A percentile compares a stretch with the other conserved stretches of the same genome.
Evolutionary conservation across 192 early-diverging fungal species (phyloP).

Genomic region (Thoreauomyces humboldtii): DNA sequence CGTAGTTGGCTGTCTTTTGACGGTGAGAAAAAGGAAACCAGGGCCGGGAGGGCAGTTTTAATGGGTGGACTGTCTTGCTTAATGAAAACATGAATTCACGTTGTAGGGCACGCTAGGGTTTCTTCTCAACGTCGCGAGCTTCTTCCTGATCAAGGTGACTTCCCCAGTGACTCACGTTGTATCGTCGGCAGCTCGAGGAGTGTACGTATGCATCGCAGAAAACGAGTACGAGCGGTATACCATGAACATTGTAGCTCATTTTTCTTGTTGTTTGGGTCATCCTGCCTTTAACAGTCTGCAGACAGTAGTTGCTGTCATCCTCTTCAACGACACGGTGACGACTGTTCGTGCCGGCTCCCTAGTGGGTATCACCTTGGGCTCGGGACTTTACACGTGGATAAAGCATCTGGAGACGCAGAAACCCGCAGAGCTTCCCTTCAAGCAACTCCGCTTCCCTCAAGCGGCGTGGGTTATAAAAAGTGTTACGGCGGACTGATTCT

Average conservation of each 20-base stretch:
- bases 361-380: background rate
- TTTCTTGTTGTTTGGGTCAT: background rate
- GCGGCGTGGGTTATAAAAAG: no score
- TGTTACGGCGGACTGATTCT: no score
- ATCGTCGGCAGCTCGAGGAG: constrained; percentile 56
- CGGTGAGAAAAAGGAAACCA: background rate
- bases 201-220: constrained; percentile 40
- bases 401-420: background rate
- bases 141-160: constrained; percentile 63
- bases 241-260: background rate
- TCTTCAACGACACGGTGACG: constrained; percentile 2
- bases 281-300: background rate
- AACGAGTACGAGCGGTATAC: background rate
- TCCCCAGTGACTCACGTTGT: constrained; percentile 61
- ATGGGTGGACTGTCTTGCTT: no score
- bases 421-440: no score
- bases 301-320: background rate
- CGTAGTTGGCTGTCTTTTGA: background rate
- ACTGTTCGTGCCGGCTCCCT: background rate
- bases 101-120: constrained; percentile 56
- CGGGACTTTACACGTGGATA: background rate
- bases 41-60: no score
- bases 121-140: constrained; percentile 60
- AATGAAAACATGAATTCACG: background rate
- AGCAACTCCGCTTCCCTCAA: no score